Evolutionary conservation across 2,329 filamentous ascomycete species (phyloP), one percentile per base, ranked within the genome.

Genomic region (Aspergillus transmontanensis): DNA sequence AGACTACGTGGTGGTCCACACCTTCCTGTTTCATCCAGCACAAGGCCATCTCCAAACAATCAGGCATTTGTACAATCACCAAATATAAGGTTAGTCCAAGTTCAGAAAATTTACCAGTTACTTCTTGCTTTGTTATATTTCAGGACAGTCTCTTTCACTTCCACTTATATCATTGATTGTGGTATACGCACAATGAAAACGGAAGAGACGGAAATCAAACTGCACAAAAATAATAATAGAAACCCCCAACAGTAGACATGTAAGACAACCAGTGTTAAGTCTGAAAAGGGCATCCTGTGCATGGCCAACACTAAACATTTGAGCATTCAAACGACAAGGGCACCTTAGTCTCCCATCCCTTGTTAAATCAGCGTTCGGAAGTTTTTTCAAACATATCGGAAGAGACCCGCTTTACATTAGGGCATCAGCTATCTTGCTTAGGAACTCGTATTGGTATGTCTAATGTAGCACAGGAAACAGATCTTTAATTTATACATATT

Each of bases 401-500:
- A 19, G 26, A 30, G 5, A 50, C 19, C 28, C 28, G 19, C 4
- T 11, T 51, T 32, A 32, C 28, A 51, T 48, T 7, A 26, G 21
- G 45, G 23, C 28, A 6, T 51, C 34, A n/a, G 28, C 14, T 32
- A n/a, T n/a, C 34, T 51, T 51, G 28, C 48, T 51, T 51, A 51
- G 48, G 28, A 32, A 71, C 71, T 76, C 70, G 71, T 75, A 75
- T 75, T 78, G 73, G 69, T 75, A 72, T 65, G 68, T 76, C 74
- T 76, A 76, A 69, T 67, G 71, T 67, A 71, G 70, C 71, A 70
- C 66, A 74, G 70, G 21, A 77, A 75, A 73, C 71, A 72, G 71
- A 70, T 72, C 69, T 70, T 41, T 74, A 72, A 78, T 79, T 78
- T 79, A 72, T 78, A 79, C 76, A 79, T 71, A 71, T 75, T 73